Evolutionary conservation across 1,139 yeast genomes (phyloP), one percentile per base, ranked within the genome.

Genomic region (Groenewaldozyma auringiensis): DNA sequence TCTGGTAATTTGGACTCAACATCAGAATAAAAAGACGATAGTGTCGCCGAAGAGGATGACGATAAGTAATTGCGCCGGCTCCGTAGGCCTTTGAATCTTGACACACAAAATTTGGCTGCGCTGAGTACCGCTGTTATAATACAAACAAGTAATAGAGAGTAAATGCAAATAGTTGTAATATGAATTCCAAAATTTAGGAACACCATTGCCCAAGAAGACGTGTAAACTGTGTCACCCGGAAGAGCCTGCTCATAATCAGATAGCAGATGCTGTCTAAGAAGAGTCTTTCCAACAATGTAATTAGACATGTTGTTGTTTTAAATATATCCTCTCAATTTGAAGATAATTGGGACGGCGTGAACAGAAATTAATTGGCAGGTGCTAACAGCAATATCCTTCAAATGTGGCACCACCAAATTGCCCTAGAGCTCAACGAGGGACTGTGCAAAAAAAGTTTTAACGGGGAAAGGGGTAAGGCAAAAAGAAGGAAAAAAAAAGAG

Each of bases 181-280:
- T 32, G 36, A n/a, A 17, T 17, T 6, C 16, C 17, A 6, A 32
- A n/a, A n/a, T 14, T 9, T 6, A 6, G 6, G 36, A 32, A 9
- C 6, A 17, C 6, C 17, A 17, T 9, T 6, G 17, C 6, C 36
- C 36, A 32, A 6, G 16, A 9, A 6, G 36, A 6, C 6, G 36
- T 11, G 16, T 32, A 32, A 6, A 14, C 17, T 8, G 17, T 11
- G 17, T 9, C 17, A 17, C 17, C 17, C 6, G 36, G 36, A 32
- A 14, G 17, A 6, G 48, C 18, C 20, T 34, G 36, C 13, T 49
- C 51, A 18, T 46, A 36, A 33, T 49, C 52, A 16, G 44, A 43
- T 16, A 48, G 41, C 48, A 44, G 37, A 20, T 49, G 52, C 38
- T 49, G 52, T 14, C 43, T 41, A 33, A 47, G 34, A 14, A 49